Evolutionary conservation across 106 monocot genomes (phyloP).

Genomic region (Triglochin maritima): DNA sequence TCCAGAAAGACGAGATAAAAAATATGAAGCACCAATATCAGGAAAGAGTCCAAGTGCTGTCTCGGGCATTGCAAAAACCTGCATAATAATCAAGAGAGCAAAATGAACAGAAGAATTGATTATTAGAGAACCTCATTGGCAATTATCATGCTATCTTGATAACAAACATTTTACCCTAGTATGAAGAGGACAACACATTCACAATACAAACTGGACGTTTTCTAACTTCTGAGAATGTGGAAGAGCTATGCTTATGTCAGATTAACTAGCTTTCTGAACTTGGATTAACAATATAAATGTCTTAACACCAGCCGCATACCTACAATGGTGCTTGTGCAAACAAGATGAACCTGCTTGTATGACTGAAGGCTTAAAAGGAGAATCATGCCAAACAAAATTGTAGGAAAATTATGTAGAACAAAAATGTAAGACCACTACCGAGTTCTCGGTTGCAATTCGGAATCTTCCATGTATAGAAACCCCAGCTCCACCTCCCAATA

Average conservation of each 20-base stretch:
- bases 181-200: too few species aligned
- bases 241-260: too few species aligned
- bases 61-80: conserved; percentile 99
- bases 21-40: conserved; percentile 91
- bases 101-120: neutral
- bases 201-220: too few species aligned
- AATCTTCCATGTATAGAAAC: conserved; percentile 92
- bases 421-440: conserved; percentile 28
- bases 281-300: too few species aligned
- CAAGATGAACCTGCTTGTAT: too few species aligned
- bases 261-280: too few species aligned
- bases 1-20: conserved; percentile 71
- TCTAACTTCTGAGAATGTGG: too few species aligned
- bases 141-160: neutral
- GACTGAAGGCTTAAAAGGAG: too few species aligned
- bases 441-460: conserved; percentile 76
- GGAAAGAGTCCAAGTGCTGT: conserved; percentile 81
- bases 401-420: neutral
- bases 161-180: too few species aligned
- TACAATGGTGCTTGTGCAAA: too few species aligned
- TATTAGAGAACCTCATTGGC: neutral
- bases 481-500: conserved; percentile 97
- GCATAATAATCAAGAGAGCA: conserved; percentile 5
- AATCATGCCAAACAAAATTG: too few species aligned
- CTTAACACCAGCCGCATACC: too few species aligned